Percentiles rank a stretch among this genome's conserved stretches.
phyloP scores from a whole-genome alignment of 495 filamentous ascomycete species.

The Neurospora sp. region DNA sequence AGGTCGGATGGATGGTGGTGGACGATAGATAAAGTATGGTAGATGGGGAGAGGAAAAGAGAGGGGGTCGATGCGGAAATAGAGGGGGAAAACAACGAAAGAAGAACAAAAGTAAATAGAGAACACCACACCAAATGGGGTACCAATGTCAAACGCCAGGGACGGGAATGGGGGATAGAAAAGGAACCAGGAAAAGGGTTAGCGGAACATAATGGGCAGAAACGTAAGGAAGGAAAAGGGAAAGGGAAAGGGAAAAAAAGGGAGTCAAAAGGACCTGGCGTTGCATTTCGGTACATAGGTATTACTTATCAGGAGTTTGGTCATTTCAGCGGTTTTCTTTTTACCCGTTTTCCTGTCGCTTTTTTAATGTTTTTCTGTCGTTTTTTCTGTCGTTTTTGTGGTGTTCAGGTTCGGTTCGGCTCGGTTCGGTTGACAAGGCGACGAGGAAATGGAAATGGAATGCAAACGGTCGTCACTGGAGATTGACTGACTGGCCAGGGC shows the following conservation, averaged over 20 bases:
- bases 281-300: neutral
- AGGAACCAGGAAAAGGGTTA: neutral
- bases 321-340: neutral
- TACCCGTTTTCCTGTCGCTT: no score
- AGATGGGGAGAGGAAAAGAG: no score
- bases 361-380: no score
- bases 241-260: neutral
- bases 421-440: neutral
- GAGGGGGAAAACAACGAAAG: no score
- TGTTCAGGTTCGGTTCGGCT: neutral
- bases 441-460: neutral
- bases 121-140: no score
- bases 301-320: neutral
- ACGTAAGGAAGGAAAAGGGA: no score
- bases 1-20: no score
- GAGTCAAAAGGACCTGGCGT: neutral
- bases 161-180: neutral
- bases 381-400: neutral
- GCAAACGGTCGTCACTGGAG: neutral
- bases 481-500: neutral
- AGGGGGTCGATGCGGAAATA: no score
- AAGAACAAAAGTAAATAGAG: no score
- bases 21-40: no score
- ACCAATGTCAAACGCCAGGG: neutral
- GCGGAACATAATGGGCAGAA: neutral